These are phyloP conservation scores for Russula brevipes DNA, from an alignment of 768 basidiomycete genomes.

Conservation along the genomic window DNA sequence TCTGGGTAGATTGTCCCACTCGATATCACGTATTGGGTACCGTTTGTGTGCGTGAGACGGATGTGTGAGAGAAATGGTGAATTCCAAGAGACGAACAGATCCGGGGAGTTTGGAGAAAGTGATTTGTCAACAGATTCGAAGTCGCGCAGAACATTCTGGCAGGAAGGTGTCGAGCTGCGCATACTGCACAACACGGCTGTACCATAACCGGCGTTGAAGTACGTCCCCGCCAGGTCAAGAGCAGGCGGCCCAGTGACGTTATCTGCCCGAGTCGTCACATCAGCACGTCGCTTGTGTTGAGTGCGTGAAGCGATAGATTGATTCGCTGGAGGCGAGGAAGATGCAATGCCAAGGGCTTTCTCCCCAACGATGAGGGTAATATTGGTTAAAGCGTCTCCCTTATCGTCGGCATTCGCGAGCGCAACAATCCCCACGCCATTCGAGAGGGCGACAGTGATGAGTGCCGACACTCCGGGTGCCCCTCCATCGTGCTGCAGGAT, in stretches of 20 bases:
- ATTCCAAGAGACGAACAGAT: conserved; percentile 4
- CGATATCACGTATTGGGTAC: neutral
- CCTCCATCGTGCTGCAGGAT: conserved; percentile 32
- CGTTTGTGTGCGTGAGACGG: neutral
- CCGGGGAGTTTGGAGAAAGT: neutral
- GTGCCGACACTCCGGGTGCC: conserved; percentile 34
- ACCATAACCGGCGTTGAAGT: conserved; percentile 10
- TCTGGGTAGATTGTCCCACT: conserved; percentile 8
- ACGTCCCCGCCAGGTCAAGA: conserved; percentile 8
- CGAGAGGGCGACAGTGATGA: conserved; percentile 34
- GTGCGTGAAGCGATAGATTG: neutral
- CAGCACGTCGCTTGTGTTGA: neutral
- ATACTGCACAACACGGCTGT: neutral
- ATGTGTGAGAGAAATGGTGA: neutral
- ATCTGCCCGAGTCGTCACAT: too few species aligned
- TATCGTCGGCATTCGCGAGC: conserved; percentile 27
- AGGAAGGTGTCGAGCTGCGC: conserved; percentile 2
- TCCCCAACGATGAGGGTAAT: neutral
- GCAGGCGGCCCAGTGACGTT: neutral
- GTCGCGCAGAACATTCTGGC: conserved; percentile 4
- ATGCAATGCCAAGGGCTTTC: neutral
- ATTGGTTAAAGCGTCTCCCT: neutral
- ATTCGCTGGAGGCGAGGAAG: too few species aligned
- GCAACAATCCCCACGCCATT: conserved; percentile 35
- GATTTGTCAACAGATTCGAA: conserved; percentile 1